Evolutionary conservation across 2,329 filamentous ascomycete genomes (phyloP), one percentile per base, ranked within the genome.

Genomic region (Xylariaceae sp.): DNA sequence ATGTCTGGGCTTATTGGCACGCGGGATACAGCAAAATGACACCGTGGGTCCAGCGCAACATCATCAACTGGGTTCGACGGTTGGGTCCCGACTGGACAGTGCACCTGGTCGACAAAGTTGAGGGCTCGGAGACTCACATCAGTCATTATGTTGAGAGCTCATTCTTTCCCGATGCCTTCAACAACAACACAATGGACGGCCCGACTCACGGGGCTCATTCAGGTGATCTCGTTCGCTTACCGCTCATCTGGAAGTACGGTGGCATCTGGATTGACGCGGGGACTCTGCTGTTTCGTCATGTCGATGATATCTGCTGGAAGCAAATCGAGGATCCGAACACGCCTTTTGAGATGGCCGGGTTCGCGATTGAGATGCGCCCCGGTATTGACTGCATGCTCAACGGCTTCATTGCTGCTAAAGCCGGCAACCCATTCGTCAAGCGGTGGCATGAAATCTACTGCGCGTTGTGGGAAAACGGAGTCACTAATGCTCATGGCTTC

Each of bases 171-270:
- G 66, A 71, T 12, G 58, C 69, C 0, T 72, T 76, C 48, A 67
- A 72, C 22, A 64, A 72, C 11, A 59, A 66, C 31, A 70, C 64
- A 0, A 77, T 77, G 71, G 64, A 68, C 11, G 74, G 75, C 0
- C 68, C 68, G 0, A 68, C 69, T 45, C 62, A 66, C 1, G 74
- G 70, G 1, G 67, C 66, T 1, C 76, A 80, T 52, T 68, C 66
- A 1, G 71, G 72, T 2, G 77, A 80, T 45, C 63, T 78, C 1
- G 61, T 78, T 5, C 70, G 76, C 0, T 64, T 75, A 0, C 66
- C 72, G 0, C 57, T 71, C 2, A 48, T 76, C 2, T 70, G 66
- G 45, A 56, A 67, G 6, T 64, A 74, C 31, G 74, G 72, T 0
- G 73, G 73, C 0, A 62, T 72, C 2, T 75, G 68, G 64, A 66